Percentiles rank a stretch among this genome's conserved stretches.
These are phyloP conservation scores for Tephrocybe sp. DNA, from an alignment of 768 basidiomycete species.

Conservation along the genomic window DNA sequence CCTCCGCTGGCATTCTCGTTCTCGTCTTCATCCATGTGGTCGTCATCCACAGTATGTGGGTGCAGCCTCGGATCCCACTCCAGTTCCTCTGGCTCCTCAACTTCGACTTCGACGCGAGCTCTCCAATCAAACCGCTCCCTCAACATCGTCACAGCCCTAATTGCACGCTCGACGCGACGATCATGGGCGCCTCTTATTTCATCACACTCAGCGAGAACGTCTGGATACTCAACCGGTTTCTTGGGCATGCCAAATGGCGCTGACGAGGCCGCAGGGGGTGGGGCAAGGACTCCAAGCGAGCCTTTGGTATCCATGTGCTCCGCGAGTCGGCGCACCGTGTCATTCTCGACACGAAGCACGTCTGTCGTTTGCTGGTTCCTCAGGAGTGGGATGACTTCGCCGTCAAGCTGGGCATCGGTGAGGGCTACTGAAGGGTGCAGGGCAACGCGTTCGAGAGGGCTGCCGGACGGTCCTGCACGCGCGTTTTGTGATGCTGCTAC, in stretches of 20 bases:
- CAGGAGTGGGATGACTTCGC: slow-evolving; percentile 69
- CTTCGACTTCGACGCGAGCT: slow-evolving; percentile 75
- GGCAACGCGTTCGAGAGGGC: slow-evolving; percentile 64
- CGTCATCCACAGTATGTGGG: slow-evolving; percentile 8
- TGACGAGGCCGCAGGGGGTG: slow-evolving; percentile 26
- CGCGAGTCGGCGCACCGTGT: slow-evolving; percentile 67
- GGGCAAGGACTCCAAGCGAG: slow-evolving; percentile 45
- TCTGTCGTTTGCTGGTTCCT: slow-evolving; percentile 81
- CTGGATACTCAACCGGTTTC: slow-evolving; percentile 53
- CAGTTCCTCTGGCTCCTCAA: slow-evolving; percentile 77
- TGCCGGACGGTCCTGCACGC: slow-evolving; percentile 24
- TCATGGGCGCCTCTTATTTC: slow-evolving; percentile 74
- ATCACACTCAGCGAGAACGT: slow-evolving; percentile 65
- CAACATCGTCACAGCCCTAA: slow-evolving; percentile 77
- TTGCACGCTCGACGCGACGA: slow-evolving; percentile 70
- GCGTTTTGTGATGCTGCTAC: neutral
- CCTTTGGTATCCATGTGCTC: slow-evolving; percentile 66
- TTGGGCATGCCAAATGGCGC: slow-evolving; percentile 19
- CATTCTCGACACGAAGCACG: slow-evolving; percentile 70
- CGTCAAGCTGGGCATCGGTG: slow-evolving; percentile 69
- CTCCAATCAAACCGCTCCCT: slow-evolving; percentile 83
- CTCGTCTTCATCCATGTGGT: slow-evolving; percentile 14
- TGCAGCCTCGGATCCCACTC: slow-evolving; percentile 62
- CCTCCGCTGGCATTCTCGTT: slow-evolving; percentile 25
- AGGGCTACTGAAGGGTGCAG: slow-evolving; percentile 62